A percentile compares a stretch with the other conserved stretches of the same genome.
These are phyloP conservation scores for Debaryomyces sp. DNA, from an alignment of 1,139 yeast species.

Conservation along the genomic window DNA sequence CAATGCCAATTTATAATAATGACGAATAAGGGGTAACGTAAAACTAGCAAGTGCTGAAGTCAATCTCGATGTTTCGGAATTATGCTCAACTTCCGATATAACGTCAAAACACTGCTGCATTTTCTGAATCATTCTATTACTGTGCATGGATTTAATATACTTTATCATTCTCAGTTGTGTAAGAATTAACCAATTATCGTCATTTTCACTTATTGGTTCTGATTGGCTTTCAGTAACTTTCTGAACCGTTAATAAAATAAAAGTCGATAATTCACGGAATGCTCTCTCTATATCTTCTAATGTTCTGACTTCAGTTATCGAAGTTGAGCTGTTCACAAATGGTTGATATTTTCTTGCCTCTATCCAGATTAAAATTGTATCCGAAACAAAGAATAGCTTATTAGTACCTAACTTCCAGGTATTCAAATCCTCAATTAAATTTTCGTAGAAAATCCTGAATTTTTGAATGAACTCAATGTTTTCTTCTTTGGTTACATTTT, in stretches of 20 bases:
- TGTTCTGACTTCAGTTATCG: constrained; percentile 19
- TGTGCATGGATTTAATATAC: constrained; percentile 33
- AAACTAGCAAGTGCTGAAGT: constrained; percentile 51
- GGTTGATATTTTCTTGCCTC: constrained; percentile 19
- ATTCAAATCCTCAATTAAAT: constrained; percentile 21
- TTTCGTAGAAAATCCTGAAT: constrained; percentile 13
- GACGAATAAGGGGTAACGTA: constrained; percentile 58
- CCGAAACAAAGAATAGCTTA: constrained; percentile 47
- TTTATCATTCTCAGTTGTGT: constrained; percentile 48
- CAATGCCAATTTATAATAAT: constrained; percentile 50
- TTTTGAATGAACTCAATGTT: constrained; percentile 11
- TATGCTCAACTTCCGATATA: constrained; percentile 34
- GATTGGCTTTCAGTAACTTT: constrained; percentile 41
- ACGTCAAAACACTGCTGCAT: constrained; percentile 20
- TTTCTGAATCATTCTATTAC: constrained; percentile 28
- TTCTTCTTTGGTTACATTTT: constrained; percentile 17
- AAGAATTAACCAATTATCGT: constrained; percentile 64
- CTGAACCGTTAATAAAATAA: constrained; percentile 71
- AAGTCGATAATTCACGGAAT: constrained; percentile 57
- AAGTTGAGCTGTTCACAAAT: constrained; percentile 26
- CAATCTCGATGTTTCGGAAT: constrained; percentile 36
- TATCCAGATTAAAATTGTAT: constrained; percentile 46
- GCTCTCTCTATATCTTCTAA: constrained; percentile 48
- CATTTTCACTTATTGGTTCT: constrained; percentile 46
- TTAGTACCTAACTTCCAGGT: constrained; percentile 33